Percentiles rank a stretch among this genome's conserved stretches.
phyloP scores from a whole-genome alignment of 352 stramenopile genomes.

The Peronospora belbahrii region DNA sequence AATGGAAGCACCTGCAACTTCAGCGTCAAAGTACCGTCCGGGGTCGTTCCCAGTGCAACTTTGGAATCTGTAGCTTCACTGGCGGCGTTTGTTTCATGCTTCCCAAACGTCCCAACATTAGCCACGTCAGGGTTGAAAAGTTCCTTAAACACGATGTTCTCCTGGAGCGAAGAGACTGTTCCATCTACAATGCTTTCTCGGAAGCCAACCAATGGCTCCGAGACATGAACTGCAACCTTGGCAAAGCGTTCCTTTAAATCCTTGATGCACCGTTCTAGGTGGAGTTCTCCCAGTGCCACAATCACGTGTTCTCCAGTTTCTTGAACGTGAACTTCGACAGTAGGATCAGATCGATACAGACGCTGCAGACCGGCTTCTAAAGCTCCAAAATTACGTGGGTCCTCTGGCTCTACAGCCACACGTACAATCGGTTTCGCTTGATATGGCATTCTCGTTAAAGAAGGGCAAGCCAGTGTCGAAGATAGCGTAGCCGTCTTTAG shows the following conservation, averaged over 20 bases:
- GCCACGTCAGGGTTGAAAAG: slow-evolving; percentile 28
- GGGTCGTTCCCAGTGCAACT: slow-evolving; percentile 49
- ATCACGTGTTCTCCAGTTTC: slow-evolving; percentile 88
- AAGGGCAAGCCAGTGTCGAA: slow-evolving; percentile 68
- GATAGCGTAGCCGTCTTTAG: slow-evolving; percentile 88
- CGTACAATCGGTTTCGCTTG: slow-evolving; percentile 90
- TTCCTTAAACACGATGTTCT: slow-evolving; percentile 67
- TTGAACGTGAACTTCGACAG: slow-evolving; percentile 88
- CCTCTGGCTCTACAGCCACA: slow-evolving; percentile 85
- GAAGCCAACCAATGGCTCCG: slow-evolving; percentile 85
- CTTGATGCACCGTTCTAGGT: slow-evolving; percentile 89
- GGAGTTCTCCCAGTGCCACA: slow-evolving; percentile 85
- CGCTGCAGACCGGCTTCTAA: slow-evolving; percentile 83
- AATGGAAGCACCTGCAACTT: slow-evolving; percentile 77
- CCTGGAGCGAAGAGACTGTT: slow-evolving; percentile 49
- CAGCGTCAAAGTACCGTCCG: slow-evolving; percentile 58
- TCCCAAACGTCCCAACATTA: slow-evolving; percentile 12
- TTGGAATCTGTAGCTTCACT: slow-evolving; percentile 17
- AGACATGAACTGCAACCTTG: slow-evolving; percentile 77
- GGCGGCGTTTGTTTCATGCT: background rate
- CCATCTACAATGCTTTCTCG: slow-evolving; percentile 75
- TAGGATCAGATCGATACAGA: slow-evolving; percentile 89
- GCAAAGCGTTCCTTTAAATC: slow-evolving; percentile 85
- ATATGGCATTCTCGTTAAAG: slow-evolving; percentile 83
- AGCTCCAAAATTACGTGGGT: slow-evolving; percentile 78